Evolutionary conservation across 257 asterid species (phyloP).

Genomic region (Solanum corneliomulleri): DNA sequence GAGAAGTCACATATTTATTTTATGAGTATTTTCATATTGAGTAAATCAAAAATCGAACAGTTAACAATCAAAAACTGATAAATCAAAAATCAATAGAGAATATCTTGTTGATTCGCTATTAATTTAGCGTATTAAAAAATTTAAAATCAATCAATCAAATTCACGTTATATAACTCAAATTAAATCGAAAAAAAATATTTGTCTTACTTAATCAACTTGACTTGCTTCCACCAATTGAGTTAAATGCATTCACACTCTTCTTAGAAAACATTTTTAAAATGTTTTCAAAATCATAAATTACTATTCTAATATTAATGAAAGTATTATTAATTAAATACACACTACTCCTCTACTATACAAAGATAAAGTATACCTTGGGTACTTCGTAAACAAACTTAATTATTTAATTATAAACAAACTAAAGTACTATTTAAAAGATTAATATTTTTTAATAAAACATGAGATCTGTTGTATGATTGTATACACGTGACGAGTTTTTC

Average conservation of each 20-base stretch:
- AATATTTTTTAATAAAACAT: background rate
- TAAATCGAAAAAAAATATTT: too few species aligned
- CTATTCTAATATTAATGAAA: background rate
- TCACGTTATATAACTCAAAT: fast-evolving
- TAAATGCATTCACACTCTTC: background rate
- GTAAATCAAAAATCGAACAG: too few species aligned
- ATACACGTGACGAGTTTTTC: background rate
- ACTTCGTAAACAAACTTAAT: background rate
- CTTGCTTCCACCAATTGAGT: background rate
- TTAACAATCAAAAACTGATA: too few species aligned
- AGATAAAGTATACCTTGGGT: background rate
- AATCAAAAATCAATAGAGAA: too few species aligned
- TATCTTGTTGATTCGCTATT: too few species aligned
- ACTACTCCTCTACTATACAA: background rate
- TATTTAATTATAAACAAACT: background rate
- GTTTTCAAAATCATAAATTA: background rate
- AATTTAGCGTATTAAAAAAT: too few species aligned
- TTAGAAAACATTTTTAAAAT: too few species aligned
- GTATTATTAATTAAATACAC: background rate
- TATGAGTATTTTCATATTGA: too few species aligned
- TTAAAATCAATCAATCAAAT: too few species aligned
- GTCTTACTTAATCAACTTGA: background rate
- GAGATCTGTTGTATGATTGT: background rate
- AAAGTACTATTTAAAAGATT: background rate
- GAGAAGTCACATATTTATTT: too few species aligned